phyloP scores from a whole-genome alignment of 2,329 filamentous ascomycete genomes.

The Colletotrichum euphorbiae region DNA sequence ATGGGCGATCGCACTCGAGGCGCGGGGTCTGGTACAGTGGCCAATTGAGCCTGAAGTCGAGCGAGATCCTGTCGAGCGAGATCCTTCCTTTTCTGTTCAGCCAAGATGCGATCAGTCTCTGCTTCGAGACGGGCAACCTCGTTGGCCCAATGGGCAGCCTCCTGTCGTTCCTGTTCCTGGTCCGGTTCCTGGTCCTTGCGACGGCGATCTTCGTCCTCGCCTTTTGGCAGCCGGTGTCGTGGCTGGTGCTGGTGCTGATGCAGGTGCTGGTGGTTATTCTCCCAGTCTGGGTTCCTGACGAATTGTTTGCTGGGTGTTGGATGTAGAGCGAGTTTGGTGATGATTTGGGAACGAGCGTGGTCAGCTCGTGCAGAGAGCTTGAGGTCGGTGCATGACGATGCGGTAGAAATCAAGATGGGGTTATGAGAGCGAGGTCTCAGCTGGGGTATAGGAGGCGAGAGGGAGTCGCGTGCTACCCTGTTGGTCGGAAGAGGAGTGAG shows the following conservation, averaged over 20 bases:
- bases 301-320: conserved; percentile 12
- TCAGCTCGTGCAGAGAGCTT: conserved; percentile 39
- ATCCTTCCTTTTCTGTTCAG: conserved; percentile 63
- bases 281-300: conserved; percentile 17
- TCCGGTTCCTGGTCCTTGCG: conserved; percentile 38
- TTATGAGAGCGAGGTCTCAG: conserved; percentile 40
- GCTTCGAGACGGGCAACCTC: conserved; percentile 58
- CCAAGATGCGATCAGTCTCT: conserved; percentile 61
- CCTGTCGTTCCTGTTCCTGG: conserved; percentile 41
- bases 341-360: conserved; percentile 36
- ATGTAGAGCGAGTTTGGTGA: conserved; percentile 36
- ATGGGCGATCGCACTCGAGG: conserved; percentile 54
- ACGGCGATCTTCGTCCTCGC: conserved; percentile 27
- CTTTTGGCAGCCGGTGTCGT: conserved; percentile 4
- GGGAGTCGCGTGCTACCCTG: conserved; percentile 20
- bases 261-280: conserved; percentile 11
- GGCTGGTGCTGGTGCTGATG: conserved; percentile 35
- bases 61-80: conserved; percentile 59
- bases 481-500: conserved; percentile 1
- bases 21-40: conserved; percentile 49
- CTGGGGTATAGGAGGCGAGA: conserved; percentile 30
- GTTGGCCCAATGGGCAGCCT: conserved; percentile 49
- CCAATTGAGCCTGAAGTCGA: conserved; percentile 57
- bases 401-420: conserved; percentile 31
- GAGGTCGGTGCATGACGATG: conserved; percentile 38